These are phyloP conservation scores for Kodamaea nitidulidarum DNA, from an alignment of 805 yeast species.

Conservation along the genomic window DNA sequence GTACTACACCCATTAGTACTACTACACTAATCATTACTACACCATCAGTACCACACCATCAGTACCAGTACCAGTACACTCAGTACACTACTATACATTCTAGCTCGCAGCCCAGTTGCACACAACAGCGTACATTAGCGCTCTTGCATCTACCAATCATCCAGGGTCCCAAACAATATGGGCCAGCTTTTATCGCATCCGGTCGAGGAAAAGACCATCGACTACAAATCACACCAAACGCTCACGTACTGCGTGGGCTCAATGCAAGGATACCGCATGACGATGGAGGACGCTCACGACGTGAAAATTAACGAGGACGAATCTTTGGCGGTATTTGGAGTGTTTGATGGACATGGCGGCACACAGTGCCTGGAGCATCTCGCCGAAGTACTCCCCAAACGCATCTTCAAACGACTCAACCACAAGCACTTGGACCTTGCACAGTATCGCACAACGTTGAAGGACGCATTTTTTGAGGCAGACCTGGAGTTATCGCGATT, in stretches of 20 bases:
- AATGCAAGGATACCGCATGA: conserved; percentile 72
- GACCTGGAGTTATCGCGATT: conserved; percentile 26
- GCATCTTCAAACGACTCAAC: conserved; percentile 30
- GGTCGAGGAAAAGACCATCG: conserved; percentile 60
- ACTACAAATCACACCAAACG: conserved; percentile 41
- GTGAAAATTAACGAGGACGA: conserved; percentile 45
- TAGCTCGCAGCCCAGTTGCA: too few relatives aligned
- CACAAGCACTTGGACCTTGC: conserved; percentile 4
- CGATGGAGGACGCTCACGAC: conserved; percentile 75
- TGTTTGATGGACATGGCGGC: conserved; percentile 85
- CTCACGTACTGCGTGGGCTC: conserved; percentile 62
- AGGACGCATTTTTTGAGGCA: conserved; percentile 34
- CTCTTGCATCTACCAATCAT: too few relatives aligned
- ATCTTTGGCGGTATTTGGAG: conserved; percentile 53
- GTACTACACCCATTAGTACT: not conserved
- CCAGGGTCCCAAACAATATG: conserved; percentile 46
- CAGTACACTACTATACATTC: too few relatives aligned
- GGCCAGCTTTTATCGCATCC: conserved; percentile 76
- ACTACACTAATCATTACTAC: too few relatives aligned
- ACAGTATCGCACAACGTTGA: conserved; percentile 20
- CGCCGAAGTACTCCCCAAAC: conserved; percentile 38
- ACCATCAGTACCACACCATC: too few relatives aligned
- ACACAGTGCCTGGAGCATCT: conserved; percentile 54
- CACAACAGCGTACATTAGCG: too few relatives aligned
- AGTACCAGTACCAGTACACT: too few relatives aligned